Evolutionary conservation across 352 stramenopile species (phyloP), one percentile per base, ranked within the genome.

Genomic region (Phytophthora cactorum): DNA sequence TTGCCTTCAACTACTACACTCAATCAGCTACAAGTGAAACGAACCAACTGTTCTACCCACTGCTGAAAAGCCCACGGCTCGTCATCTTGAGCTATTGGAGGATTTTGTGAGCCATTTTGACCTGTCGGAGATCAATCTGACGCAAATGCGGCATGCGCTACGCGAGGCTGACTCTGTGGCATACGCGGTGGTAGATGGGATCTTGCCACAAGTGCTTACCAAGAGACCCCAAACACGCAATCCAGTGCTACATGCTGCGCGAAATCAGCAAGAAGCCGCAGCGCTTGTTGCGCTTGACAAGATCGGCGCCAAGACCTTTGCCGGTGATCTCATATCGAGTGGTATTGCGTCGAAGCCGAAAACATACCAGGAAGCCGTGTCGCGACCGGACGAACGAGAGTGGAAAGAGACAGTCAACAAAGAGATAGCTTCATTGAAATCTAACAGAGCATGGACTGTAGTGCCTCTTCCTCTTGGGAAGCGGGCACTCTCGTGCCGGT

Each of bases 201-300:
- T 39, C 7, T 39, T 9, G 4, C 53, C 53, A 52, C 39, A 45
- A 52, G 53, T 44, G 53, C 44, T 27, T 60, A 60, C 43, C 43
- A 50, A 22, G 9, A 5, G 15, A 14, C 22, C 17, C 2, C 8
- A 10, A 12, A 0, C 34, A 12, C 43, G n/a, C 2, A 50, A 29
- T 31, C 17, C 43, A 29, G 12, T 50, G 4, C 17, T 50, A 4
- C 5, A 50, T 9, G 43, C 9, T 31, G 17, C n/a, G 2, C n/a
- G 28, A 12, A 60, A 60, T 14, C 53, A 52, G 15, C 53, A 60
- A 44, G 39, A 60, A 44, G 53, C 53, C 1, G 53, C 53, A n/a
- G 28, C 53, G 4, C 25, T 52, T 6, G 53, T 60, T 3, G 39
- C 53, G 7, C 14, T 60, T 3, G 53, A 60, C 17, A 45, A 60